Evolutionary conservation across 768 basidiomycete species (phyloP).

Genomic region (Macrolepiota dolichaula): DNA sequence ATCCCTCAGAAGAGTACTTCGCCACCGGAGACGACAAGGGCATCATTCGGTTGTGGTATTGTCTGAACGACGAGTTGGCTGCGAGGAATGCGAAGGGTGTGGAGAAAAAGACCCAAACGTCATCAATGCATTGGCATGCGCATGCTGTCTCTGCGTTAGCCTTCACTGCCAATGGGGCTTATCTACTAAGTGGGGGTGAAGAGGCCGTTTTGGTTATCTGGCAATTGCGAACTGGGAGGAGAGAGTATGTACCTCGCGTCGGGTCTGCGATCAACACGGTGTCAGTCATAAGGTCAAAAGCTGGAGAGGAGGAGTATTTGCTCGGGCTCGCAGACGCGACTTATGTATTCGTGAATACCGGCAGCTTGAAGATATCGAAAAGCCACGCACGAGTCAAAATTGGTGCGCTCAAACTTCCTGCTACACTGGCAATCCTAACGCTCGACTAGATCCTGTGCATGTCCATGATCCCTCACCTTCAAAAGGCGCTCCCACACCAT

Average conservation of each 20-base stretch:
- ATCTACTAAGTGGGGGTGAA: constrained; percentile 91
- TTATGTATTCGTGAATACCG: constrained; percentile 69
- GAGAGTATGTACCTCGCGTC: constrained; percentile 89
- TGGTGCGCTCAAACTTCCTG: constrained; percentile 38
- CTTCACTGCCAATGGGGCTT: constrained; percentile 90
- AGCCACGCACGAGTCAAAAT: constrained; percentile 76
- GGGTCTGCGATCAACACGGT: constrained; percentile 82
- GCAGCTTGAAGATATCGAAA: constrained; percentile 67
- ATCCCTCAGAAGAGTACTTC: constrained; percentile 90
- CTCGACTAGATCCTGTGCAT: constrained; percentile 27
- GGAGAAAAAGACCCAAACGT: constrained; percentile 81
- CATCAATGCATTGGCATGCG: constrained; percentile 94
- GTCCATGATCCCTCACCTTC: constrained; percentile 33
- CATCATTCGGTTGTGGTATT: constrained; percentile 89
- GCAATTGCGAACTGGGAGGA: constrained; percentile 86
- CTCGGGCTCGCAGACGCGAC: constrained; percentile 81
- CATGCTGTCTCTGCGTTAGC: constrained; percentile 85
- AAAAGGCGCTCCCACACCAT: constrained; percentile 47
- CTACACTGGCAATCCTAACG: background rate
- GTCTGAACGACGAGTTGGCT: constrained; percentile 60
- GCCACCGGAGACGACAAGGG: constrained; percentile 91
- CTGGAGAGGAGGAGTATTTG: constrained; percentile 81
- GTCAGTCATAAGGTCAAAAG: constrained; percentile 47
- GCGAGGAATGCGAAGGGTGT: constrained; percentile 49
- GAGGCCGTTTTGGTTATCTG: constrained; percentile 96